Percentiles rank a stretch among this genome's conserved stretches.
phyloP scores from a whole-genome alignment of 2,329 filamentous ascomycete genomes.

The Pseudocercospora cruenta region DNA sequence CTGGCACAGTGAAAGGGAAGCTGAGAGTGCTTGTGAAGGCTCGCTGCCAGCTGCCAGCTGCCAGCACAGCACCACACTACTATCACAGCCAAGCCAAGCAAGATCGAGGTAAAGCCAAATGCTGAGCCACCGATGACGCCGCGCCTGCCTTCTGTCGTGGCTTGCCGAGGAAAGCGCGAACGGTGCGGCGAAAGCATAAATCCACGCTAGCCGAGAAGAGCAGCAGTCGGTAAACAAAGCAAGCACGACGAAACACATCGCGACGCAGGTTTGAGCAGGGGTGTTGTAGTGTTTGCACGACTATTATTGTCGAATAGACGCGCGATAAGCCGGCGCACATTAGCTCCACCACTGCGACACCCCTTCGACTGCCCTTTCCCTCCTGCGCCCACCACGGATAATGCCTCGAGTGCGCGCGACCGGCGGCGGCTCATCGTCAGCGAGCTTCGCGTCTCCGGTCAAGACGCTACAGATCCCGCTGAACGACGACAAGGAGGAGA shows the following conservation, averaged over 20 bases:
- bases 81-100: neutral
- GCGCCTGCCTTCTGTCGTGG: neutral
- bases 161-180: neutral
- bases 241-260: neutral
- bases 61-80: too few species aligned
- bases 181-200: neutral
- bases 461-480: constrained; percentile 76
- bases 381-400: constrained; percentile 1
- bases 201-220: neutral
- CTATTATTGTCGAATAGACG: neutral
- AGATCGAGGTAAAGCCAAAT: neutral
- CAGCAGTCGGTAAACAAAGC: neutral
- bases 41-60: too few species aligned
- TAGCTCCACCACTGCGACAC: neutral
- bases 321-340: constrained; percentile 13
- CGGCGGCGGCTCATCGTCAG: constrained; percentile 50
- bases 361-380: constrained; percentile 1
- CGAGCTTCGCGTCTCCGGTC: constrained; percentile 56
- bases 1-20: neutral
- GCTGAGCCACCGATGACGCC: neutral
- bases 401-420: constrained; percentile 45
- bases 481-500: constrained; percentile 93
- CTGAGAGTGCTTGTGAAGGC: neutral
- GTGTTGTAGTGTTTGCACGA: neutral
- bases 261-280: neutral